Conservation (phyloP, 1,284 basidiomycete genomes). For the Moesziomyces sp. region DNA sequence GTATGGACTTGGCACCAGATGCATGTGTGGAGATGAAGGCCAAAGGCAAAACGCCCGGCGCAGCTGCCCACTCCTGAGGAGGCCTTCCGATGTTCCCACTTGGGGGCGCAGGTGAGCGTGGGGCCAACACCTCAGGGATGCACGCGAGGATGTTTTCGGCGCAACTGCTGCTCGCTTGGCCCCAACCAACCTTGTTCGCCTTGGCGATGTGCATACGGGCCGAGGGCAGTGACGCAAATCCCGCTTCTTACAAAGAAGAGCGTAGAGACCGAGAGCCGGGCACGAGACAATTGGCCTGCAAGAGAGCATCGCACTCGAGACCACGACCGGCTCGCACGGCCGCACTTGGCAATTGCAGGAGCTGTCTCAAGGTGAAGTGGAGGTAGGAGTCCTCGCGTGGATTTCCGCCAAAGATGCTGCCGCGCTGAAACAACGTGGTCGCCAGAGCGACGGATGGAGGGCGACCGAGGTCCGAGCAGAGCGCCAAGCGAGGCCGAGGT, state of each 20-base stretch:
- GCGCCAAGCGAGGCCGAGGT: neutral
- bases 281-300: neutral
- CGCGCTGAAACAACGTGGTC: neutral
- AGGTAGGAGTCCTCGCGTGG: no score
- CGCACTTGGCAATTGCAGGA: neutral
- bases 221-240: neutral
- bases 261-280: neutral
- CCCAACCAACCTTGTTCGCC: neutral
- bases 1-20: neutral
- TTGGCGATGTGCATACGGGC: neutral
- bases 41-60: neutral
- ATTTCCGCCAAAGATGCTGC: neutral
- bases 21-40: neutral
- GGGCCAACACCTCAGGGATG: neutral
- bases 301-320: neutral
- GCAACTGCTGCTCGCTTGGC: neutral
- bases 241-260: neutral
- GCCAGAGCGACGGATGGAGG: neutral
- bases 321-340: neutral
- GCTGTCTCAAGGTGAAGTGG: no score
- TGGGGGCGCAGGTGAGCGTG: neutral
- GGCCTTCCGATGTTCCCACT: neutral
- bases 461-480: neutral
- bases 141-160: neutral
- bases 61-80: neutral